Percentiles rank a stretch among this genome's conserved stretches.
These are phyloP conservation scores for Leccinum fallax DNA, from an alignment of 1,284 basidiomycete genomes.

Conservation along the genomic window DNA sequence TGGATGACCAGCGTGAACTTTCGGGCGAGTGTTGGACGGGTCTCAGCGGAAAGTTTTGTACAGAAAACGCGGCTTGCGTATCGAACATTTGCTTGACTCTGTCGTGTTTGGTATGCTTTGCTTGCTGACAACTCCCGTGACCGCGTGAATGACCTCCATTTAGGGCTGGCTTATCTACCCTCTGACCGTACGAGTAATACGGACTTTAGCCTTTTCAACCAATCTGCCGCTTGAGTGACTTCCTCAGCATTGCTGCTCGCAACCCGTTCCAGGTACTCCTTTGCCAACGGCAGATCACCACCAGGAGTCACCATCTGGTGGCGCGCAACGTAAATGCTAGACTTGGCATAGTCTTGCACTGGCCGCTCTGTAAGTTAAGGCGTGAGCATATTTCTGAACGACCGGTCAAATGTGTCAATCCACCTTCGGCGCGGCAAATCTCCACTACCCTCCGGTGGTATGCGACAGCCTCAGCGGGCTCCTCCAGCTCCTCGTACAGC, in stretches of 20 bases:
- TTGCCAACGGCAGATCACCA: constrained; percentile 63
- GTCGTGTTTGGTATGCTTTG: constrained; percentile 54
- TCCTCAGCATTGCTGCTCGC: constrained; percentile 78
- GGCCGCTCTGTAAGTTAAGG: constrained; percentile 52
- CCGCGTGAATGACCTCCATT: constrained; percentile 40
- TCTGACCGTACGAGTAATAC: constrained; percentile 30
- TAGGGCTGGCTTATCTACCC: constrained; percentile 38
- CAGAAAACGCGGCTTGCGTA: constrained; percentile 42
- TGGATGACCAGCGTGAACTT: constrained; percentile 6
- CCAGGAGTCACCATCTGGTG: constrained; percentile 66
- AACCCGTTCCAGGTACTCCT: constrained; percentile 70
- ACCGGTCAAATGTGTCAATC: constrained; percentile 15
- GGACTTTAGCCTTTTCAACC: constrained; percentile 58
- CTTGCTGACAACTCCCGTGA: constrained; percentile 44
- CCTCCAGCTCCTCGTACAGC: constrained; percentile 69
- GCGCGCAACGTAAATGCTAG: constrained; percentile 80
- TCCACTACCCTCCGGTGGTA: constrained; percentile 78
- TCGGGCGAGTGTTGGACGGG: constrained; percentile 12
- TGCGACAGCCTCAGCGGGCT: constrained; percentile 64
- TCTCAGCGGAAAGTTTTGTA: constrained; percentile 33
- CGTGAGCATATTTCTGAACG: constrained; percentile 13
- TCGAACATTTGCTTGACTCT: constrained; percentile 64
- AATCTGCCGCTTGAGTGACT: constrained; percentile 62
- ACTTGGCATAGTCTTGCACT: constrained; percentile 75
- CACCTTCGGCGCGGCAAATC: constrained; percentile 62